Percentiles rank a stretch among this genome's conserved stretches.
Evolutionary conservation across 129 eudicot species (phyloP).

Genomic region (Lactuca sativa): DNA sequence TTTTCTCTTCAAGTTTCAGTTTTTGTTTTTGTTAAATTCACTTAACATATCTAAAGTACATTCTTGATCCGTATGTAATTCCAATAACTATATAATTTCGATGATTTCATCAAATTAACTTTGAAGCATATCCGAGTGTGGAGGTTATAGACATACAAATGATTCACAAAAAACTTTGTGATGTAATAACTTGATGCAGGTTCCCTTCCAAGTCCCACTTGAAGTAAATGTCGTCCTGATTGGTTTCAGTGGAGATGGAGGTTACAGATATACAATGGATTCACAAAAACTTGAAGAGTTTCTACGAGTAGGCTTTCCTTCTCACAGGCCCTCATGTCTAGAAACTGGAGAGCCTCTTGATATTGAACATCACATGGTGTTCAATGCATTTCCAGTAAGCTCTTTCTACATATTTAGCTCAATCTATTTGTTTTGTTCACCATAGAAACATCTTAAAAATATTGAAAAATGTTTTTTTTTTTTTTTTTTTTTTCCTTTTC

Average conservation of each 20-base stretch:
- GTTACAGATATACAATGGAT: constrained; percentile 78
- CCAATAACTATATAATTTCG: background rate
- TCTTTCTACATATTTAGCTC: constrained; percentile 12
- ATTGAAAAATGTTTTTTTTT: background rate
- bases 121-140: background rate
- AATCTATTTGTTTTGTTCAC: background rate
- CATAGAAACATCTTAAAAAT: background rate
- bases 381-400: constrained; percentile 83
- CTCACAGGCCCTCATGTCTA: constrained; percentile 91
- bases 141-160: no score
- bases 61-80: constrained; percentile 5
- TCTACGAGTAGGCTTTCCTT: constrained; percentile 74
- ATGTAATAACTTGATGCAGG: constrained; percentile 47
- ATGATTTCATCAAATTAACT: background rate
- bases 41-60: background rate
- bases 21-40: background rate
- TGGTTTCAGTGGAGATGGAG: constrained; percentile 98
- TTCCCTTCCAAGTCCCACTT: constrained; percentile 99
- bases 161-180: background rate
- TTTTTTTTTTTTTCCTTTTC: background rate
- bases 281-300: constrained; percentile 82
- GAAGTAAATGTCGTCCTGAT: constrained; percentile 88
- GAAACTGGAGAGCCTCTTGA: constrained; percentile 96
- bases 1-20: constrained; percentile 9
- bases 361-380: constrained; percentile 96